Conservation (phyloP, 306 rosid species). For the Quercus wislizeni region DNA sequence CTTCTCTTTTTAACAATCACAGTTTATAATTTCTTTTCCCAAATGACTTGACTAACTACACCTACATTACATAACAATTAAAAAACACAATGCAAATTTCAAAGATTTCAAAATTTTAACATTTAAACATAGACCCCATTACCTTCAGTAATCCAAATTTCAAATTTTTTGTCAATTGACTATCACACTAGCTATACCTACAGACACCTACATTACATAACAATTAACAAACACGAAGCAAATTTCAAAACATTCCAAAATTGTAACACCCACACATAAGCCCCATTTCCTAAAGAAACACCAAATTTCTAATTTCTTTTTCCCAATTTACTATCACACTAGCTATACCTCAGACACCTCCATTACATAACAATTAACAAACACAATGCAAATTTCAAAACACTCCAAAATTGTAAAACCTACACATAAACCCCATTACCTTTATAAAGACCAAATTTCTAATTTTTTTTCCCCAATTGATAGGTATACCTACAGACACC, state of each 20-base stretch:
- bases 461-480: too few relatives aligned
- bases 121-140: conserved; percentile 1
- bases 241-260: neutral
- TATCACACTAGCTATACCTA: neutral
- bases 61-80: neutral
- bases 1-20: conserved; percentile 18
- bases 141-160: conserved; percentile 61
- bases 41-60: neutral
- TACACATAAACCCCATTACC: too few relatives aligned
- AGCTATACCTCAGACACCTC: neutral
- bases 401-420: too few relatives aligned
- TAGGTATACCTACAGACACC: too few relatives aligned
- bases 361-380: neutral
- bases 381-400: neutral
- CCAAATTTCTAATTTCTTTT: neutral
- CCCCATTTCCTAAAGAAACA: conserved; percentile 67
- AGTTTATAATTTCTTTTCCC: neutral
- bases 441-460: too few relatives aligned
- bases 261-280: neutral
- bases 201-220: neutral
- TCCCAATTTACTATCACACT: neutral
- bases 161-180: neutral
- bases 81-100: neutral
- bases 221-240: neutral
- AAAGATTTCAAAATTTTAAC: neutral